Conservation (phyloP, 2,329 filamentous ascomycete species). For the Geosmithia flava region DNA sequence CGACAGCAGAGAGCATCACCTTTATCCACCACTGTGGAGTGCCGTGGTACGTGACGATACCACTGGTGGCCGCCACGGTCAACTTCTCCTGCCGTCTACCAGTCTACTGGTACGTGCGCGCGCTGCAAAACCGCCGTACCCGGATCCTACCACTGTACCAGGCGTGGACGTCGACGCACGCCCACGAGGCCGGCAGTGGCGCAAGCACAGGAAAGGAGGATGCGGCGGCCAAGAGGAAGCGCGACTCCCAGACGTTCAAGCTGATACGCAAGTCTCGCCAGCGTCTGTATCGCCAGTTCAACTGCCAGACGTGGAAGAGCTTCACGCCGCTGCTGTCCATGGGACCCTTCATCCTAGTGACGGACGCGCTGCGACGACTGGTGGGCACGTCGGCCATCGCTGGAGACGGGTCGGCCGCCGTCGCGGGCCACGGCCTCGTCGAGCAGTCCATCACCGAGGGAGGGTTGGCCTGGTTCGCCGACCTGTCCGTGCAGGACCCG, state of each 20-base stretch:
- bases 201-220: neutral
- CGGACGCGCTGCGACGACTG: conserved; percentile 37
- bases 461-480: conserved; percentile 42
- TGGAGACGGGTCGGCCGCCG: neutral
- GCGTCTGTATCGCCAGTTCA: conserved; percentile 20
- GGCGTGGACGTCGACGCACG: conserved; percentile 13
- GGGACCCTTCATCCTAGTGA: conserved; percentile 35
- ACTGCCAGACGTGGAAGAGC: conserved; percentile 34
- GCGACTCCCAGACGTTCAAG: neutral
- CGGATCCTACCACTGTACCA: conserved; percentile 15
- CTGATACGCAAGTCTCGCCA: neutral
- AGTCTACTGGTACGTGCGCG: conserved; percentile 25
- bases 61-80: conserved; percentile 34
- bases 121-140: conserved; percentile 15
- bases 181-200: neutral
- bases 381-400: neutral
- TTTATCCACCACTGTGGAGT: conserved; percentile 29
- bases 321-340: conserved; percentile 22
- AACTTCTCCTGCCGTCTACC: conserved; percentile 34
- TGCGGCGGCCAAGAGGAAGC: neutral
- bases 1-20: conserved; percentile 28
- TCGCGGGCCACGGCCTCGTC: conserved; percentile 9
- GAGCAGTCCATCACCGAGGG: conserved; percentile 31
- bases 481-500: conserved; percentile 39
- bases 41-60: conserved; percentile 43